Conservation (phyloP, 257 asterid genomes). For the Penstemon davidsonii region DNA sequence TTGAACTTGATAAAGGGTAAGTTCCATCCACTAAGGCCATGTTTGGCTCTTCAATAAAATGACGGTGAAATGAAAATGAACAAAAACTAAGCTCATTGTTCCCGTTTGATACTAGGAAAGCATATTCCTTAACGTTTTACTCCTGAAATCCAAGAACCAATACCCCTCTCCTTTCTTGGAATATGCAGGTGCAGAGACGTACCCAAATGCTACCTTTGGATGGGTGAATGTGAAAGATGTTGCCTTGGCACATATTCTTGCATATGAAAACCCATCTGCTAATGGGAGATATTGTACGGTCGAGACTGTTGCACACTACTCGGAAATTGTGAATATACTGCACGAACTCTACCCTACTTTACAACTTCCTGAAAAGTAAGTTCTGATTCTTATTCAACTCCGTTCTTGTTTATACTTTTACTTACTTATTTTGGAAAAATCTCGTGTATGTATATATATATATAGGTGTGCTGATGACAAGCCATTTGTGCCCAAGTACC, state of each 20-base stretch:
- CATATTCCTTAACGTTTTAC: no score
- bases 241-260: no score
- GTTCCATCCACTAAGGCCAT: no score
- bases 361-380: conserved; percentile 51
- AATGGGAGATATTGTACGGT: conserved; percentile 51
- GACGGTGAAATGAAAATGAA: no score
- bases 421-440: neutral
- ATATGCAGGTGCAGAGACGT: conserved; percentile 52
- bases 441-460: no score
- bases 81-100: no score
- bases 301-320: conserved; percentile 43
- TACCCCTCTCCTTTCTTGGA: neutral
- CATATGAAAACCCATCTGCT: conserved; percentile 25
- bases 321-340: conserved; percentile 39
- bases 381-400: neutral
- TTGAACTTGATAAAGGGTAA: no score
- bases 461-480: conserved; percentile 51
- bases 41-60: no score
- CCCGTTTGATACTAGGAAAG: no score
- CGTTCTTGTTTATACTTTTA: neutral
- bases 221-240: conserved; percentile 26
- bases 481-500: conserved; percentile 41
- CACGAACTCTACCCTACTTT: conserved; percentile 41
- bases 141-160: no score
- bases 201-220: conserved; percentile 36